A percentile compares a stretch with the other conserved stretches of the same genome.
These are phyloP conservation scores for Colletotrichum sp. DNA, from an alignment of 2,329 filamentous ascomycete species.

Conservation along the genomic window DNA sequence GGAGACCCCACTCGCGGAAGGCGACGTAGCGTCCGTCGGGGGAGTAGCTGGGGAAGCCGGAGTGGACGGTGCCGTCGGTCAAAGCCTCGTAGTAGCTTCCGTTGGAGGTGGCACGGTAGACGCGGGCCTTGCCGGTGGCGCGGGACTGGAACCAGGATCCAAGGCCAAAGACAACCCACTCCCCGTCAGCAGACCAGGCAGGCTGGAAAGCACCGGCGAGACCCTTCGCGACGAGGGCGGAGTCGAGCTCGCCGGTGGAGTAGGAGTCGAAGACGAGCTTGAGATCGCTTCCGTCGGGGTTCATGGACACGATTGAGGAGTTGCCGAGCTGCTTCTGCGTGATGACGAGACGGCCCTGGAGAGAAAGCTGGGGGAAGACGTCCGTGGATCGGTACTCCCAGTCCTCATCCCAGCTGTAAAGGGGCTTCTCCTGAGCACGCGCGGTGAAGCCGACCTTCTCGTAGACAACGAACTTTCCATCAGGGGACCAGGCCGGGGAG, in stretches of 20 bases:
- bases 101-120: neutral
- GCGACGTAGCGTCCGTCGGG: neutral
- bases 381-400: slow-evolving; percentile 14
- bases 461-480: slow-evolving; percentile 9
- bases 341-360: slow-evolving; percentile 4
- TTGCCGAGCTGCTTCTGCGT: slow-evolving; percentile 14
- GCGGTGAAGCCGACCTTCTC: slow-evolving; percentile 11
- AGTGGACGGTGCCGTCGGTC: slow-evolving; percentile 5
- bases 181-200: neutral
- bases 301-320: slow-evolving; percentile 14
- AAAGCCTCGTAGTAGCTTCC: slow-evolving; percentile 1
- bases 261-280: slow-evolving; percentile 12
- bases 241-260: neutral
- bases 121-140: neutral
- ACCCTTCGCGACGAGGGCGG: neutral
- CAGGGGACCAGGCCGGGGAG: slow-evolving; percentile 9
- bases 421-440: slow-evolving; percentile 5
- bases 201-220: slow-evolving; percentile 4
- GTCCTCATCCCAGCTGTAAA: slow-evolving; percentile 12
- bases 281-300: slow-evolving; percentile 8
- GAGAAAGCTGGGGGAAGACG: slow-evolving; percentile 10
- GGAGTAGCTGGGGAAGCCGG: slow-evolving; percentile 1
- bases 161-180: neutral
- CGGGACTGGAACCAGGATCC: slow-evolving; percentile 6
- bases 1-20: slow-evolving; percentile 9